A percentile compares a stretch with the other conserved stretches of the same genome.
Evolutionary conservation across 2,329 filamentous ascomycete genomes (phyloP).

Genomic region (Fusarium nodosum): DNA sequence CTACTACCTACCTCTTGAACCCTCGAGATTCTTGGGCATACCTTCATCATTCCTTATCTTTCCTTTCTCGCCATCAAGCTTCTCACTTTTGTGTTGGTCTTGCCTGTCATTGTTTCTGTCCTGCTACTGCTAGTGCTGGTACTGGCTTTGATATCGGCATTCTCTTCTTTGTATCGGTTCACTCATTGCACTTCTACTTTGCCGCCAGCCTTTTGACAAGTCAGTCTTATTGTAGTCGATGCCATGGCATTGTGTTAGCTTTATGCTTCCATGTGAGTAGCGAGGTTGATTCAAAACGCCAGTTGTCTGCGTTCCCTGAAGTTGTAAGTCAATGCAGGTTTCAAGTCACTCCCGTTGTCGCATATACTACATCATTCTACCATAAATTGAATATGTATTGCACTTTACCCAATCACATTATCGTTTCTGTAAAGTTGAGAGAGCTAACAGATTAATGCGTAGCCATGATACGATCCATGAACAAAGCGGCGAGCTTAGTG

Average conservation of each 20-base stretch:
- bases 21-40: constrained; percentile 37
- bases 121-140: constrained; percentile 43
- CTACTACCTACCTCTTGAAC: constrained; percentile 34
- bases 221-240: constrained; percentile 23
- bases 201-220: constrained; percentile 17
- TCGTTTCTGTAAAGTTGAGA: neutral
- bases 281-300: constrained; percentile 34
- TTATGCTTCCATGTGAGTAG: constrained; percentile 34
- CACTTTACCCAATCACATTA: neutral
- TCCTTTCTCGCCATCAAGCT: constrained; percentile 29
- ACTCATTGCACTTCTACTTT: constrained; percentile 22
- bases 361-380: constrained; percentile 2
- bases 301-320: constrained; percentile 23
- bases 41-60: constrained; percentile 34
- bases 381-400: neutral
- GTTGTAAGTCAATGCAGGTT: constrained; percentile 43
- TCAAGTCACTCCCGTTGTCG: constrained; percentile 28
- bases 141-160: constrained; percentile 37
- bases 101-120: constrained; percentile 39
- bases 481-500: constrained; percentile 16
- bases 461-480: constrained; percentile 25
- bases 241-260: constrained; percentile 42
- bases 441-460: constrained; percentile 10
- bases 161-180: constrained; percentile 17
- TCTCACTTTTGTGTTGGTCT: constrained; percentile 32